A percentile compares a stretch with the other conserved stretches of the same genome.
These are phyloP conservation scores for Globisporangium paddicum DNA, from an alignment of 352 stramenopile genomes.

Conservation along the genomic window DNA sequence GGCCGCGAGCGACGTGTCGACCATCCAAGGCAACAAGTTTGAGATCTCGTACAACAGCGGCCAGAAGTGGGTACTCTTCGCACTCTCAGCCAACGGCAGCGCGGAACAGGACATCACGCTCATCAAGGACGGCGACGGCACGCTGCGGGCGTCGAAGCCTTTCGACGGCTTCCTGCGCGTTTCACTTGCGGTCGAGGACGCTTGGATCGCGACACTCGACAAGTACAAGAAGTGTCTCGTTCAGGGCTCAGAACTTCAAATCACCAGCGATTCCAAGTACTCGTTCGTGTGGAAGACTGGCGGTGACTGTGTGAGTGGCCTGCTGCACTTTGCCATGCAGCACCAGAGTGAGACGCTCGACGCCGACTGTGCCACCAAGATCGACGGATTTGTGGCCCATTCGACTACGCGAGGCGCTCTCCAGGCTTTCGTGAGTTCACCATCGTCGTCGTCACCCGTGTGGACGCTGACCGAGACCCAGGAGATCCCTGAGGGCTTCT, in stretches of 20 bases:
- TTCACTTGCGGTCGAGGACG: conserved; percentile 34
- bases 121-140: conserved; percentile 22
- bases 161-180: conserved; percentile 49
- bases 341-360: conserved; percentile 51
- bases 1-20: conserved; percentile 6
- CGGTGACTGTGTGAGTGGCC: conserved; percentile 40
- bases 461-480: conserved; percentile 51
- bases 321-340: conserved; percentile 56
- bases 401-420: conserved; percentile 54
- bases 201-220: conserved; percentile 32
- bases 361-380: conserved; percentile 15
- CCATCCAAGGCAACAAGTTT: conserved; percentile 34
- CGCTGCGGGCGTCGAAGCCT: conserved; percentile 23
- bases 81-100: conserved; percentile 32
- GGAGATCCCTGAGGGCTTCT: conserved; percentile 38
- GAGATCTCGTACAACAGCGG: conserved; percentile 46
- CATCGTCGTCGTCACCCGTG: conserved; percentile 2
- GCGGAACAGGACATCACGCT: conserved; percentile 39
- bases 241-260: conserved; percentile 30
- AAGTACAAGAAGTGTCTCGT: conserved; percentile 50
- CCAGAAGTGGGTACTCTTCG: conserved; percentile 57
- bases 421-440: conserved; percentile 29
- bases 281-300: conserved; percentile 54
- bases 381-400: conserved; percentile 34
- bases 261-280: conserved; percentile 42